A percentile compares a stretch with the other conserved stretches of the same genome.
These are phyloP conservation scores for Arbutus unedo DNA, from an alignment of 148 eudicot genomes.

Conservation along the genomic window DNA sequence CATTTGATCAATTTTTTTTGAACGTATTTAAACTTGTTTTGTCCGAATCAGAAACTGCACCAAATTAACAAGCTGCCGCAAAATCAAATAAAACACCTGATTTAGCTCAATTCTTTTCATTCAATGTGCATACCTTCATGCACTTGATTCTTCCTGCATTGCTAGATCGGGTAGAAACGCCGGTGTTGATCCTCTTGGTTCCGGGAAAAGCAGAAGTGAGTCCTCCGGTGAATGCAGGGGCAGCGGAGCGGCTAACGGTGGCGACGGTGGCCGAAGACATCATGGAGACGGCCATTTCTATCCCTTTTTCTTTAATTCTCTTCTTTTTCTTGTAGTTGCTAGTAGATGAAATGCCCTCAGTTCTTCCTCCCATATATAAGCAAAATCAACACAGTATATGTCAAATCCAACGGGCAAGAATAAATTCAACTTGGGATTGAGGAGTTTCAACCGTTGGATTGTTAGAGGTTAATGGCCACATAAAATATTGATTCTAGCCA, in stretches of 20 bases:
- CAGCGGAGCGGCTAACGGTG: constrained; percentile 20
- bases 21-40: neutral
- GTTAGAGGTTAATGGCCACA: constrained; percentile 19
- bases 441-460: constrained; percentile 29
- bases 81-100: neutral
- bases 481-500: constrained; percentile 8
- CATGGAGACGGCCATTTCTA: constrained; percentile 25
- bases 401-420: constrained; percentile 9
- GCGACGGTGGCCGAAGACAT: constrained; percentile 23
- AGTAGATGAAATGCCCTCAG: neutral
- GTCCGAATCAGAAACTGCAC: neutral
- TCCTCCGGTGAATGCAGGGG: constrained; percentile 47
- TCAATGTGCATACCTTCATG: constrained; percentile 38
- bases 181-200: constrained; percentile 25
- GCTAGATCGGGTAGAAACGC: constrained; percentile 27
- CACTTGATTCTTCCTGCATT: constrained; percentile 49
- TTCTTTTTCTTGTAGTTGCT: neutral
- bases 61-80: neutral
- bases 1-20: neutral
- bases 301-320: neutral
- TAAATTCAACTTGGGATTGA: constrained; percentile 4
- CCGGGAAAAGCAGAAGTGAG: constrained; percentile 30
- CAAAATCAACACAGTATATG: neutral
- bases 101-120: neutral
- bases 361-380: constrained; percentile 29